phyloP scores from a whole-genome alignment of 2,329 filamentous ascomycete genomes.

The Beauveria scarabaeidicola region DNA sequence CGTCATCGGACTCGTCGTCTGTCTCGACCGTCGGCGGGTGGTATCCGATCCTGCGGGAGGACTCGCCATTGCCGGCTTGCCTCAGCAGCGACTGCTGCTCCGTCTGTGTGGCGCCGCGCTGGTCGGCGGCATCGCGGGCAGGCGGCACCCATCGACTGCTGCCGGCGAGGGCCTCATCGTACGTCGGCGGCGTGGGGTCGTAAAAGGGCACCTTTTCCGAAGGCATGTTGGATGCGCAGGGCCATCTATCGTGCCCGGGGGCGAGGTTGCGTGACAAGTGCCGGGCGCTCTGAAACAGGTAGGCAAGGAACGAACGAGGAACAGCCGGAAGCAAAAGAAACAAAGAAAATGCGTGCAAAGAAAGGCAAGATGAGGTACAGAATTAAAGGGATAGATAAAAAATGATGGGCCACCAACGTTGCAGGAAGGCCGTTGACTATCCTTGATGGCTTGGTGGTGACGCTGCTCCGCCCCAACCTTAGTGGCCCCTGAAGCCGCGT shows the following conservation, averaged over 20 bases:
- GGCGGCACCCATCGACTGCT: constrained; percentile 25
- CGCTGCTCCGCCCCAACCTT: constrained; percentile 5
- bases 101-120: constrained; percentile 58
- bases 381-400: constrained; percentile 1
- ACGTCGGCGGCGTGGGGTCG: constrained; percentile 34
- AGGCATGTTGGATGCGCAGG: constrained; percentile 20
- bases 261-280: not conserved
- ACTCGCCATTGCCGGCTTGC: constrained; percentile 35
- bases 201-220: constrained; percentile 34
- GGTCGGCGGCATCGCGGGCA: constrained; percentile 31
- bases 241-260: not conserved
- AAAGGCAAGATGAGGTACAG: not conserved
- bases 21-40: constrained; percentile 71
- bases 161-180: constrained; percentile 33
- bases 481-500: constrained; percentile 8
- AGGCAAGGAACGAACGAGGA: not conserved
- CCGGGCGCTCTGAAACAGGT: not conserved
- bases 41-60: constrained; percentile 52
- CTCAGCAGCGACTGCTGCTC: constrained; percentile 71
- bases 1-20: constrained; percentile 51
- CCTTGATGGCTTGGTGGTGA: not conserved
- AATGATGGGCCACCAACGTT: not conserved
- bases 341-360: not conserved
- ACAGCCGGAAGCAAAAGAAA: not conserved
- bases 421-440: not conserved